Evolutionary conservation across 1,139 yeast genomes (phyloP).

Genomic region (Pneumocystis jirovecii): DNA sequence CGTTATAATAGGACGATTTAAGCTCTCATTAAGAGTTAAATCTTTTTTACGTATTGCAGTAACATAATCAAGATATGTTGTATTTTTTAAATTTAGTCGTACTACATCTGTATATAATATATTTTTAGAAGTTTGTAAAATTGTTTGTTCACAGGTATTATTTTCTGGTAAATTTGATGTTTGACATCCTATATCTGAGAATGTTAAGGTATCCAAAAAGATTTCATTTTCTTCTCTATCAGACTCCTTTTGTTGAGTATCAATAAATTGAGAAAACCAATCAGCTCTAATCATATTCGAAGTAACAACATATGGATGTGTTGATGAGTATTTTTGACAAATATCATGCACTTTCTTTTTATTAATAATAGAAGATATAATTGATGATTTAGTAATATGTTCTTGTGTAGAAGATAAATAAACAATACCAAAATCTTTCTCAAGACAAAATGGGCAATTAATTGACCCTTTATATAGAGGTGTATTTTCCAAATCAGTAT

Average conservation of each 20-base stretch:
- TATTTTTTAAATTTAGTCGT: not conserved
- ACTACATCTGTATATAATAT: not conserved
- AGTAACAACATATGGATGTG: constrained; percentile 52
- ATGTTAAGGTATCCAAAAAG: not conserved
- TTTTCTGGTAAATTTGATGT: not conserved
- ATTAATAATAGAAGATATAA: not conserved
- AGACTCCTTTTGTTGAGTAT: not conserved
- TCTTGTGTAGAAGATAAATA: constrained; percentile 41
- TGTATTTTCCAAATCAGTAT: constrained; percentile 18
- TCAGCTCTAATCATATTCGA: constrained; percentile 79
- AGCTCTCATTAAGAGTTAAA: not conserved
- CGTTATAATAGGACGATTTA: not conserved
- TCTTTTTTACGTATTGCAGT: not conserved
- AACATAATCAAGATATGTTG: not conserved
- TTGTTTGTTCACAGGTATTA: not conserved
- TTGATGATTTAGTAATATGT: not conserved
- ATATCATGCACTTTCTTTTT: not conserved
- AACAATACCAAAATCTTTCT: constrained; percentile 70
- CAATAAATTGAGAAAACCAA: constrained; percentile 57
- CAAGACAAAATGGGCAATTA: constrained; percentile 86
- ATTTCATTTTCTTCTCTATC: not conserved
- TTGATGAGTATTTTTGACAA: constrained; percentile 29
- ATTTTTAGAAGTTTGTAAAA: not conserved
- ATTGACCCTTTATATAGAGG: constrained; percentile 72
- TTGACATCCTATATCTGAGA: not conserved